Percentiles rank a stretch among this genome's conserved stretches.
phyloP scores from a whole-genome alignment of 1,284 basidiomycete species.

The Singerocomus inundabilis region DNA sequence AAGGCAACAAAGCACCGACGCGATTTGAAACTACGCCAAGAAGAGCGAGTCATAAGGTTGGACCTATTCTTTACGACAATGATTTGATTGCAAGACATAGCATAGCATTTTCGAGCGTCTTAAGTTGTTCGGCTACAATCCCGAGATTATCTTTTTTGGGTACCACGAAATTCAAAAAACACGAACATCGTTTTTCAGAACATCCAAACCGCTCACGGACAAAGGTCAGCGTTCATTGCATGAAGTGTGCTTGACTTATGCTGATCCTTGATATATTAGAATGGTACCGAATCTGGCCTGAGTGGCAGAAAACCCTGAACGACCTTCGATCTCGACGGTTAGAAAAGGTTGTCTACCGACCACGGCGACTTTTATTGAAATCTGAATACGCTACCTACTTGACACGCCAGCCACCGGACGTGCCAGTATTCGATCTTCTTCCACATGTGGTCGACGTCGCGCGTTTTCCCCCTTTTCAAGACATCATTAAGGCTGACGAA shows the following conservation, averaged over 20 bases:
- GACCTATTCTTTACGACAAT: not conserved
- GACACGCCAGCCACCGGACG: not conserved
- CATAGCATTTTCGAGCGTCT: conserved; percentile 12
- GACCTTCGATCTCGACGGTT: no score
- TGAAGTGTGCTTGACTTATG: not conserved
- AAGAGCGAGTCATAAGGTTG: not conserved
- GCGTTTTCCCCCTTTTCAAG: conserved; percentile 11
- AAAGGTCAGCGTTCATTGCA: not conserved
- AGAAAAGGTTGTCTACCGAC: not conserved
- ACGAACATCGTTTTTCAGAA: not conserved
- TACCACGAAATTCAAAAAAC: not conserved
- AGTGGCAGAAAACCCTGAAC: no score
- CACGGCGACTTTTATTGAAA: conserved; percentile 9
- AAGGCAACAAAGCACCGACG: not conserved
- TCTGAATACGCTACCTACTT: conserved; percentile 6
- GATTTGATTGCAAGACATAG: no score
- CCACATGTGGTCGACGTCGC: conserved; percentile 17
- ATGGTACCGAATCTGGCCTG: no score
- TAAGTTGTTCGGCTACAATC: conserved; percentile 1
- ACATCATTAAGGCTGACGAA: conserved; percentile 15
- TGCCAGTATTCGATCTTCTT: conserved; percentile 9
- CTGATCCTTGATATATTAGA: no score
- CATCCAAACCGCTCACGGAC: conserved; percentile 6
- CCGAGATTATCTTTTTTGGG: conserved; percentile 1
- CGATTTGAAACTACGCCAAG: not conserved